A percentile compares a stretch with the other conserved stretches of the same genome.
These are phyloP conservation scores for Botryotinia narcissicola DNA, from an alignment of 2,329 filamentous ascomycete species.

Conservation along the genomic window DNA sequence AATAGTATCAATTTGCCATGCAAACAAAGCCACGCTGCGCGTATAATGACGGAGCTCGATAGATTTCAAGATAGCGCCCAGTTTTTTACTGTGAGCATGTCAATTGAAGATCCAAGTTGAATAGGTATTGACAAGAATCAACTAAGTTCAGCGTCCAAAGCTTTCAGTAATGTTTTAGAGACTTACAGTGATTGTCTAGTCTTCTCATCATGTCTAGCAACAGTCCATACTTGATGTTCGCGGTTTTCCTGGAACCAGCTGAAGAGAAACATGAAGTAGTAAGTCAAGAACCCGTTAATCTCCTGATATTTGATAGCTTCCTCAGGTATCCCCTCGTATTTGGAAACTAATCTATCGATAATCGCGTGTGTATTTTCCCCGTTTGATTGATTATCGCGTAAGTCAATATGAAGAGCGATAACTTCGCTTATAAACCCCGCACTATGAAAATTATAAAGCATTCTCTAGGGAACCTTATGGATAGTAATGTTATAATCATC, in stretches of 20 bases:
- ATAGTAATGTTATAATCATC: neutral
- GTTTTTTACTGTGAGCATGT: neutral
- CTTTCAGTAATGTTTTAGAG: too few relatives aligned
- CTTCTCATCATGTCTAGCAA: neutral
- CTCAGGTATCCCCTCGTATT: neutral
- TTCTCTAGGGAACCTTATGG: neutral
- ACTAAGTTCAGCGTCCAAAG: neutral
- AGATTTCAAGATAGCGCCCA: neutral
- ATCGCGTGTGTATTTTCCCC: neutral
- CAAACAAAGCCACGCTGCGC: accelerated
- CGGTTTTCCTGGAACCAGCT: accelerated
- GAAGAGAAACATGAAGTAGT: accelerated
- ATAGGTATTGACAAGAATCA: neutral
- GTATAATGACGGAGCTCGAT: too few relatives aligned
- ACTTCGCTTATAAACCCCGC: accelerated
- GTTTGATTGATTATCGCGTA: neutral
- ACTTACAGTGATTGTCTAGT: neutral
- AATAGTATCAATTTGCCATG: neutral
- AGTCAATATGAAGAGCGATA: accelerated
- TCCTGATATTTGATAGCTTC: neutral
- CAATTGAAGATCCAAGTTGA: neutral
- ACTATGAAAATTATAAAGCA: neutral
- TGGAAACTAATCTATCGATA: neutral
- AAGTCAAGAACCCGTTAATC: neutral
- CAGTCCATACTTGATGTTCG: neutral